Conservation (phyloP, 1,284 basidiomycete genomes). For the Somion occarium region DNA sequence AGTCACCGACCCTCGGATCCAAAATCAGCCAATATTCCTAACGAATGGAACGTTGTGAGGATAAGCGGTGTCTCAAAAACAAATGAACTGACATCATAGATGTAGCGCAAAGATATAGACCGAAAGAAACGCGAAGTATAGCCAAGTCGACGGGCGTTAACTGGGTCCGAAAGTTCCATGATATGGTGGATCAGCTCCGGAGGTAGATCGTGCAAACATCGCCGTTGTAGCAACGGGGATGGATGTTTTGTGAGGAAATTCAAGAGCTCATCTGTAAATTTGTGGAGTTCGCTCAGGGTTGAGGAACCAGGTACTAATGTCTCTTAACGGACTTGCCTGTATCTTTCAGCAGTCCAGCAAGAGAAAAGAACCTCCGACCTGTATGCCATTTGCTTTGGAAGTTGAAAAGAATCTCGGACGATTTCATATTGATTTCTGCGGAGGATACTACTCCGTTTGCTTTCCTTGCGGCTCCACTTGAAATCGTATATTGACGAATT, state of each 20-base stretch:
- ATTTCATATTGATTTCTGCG: too few species aligned
- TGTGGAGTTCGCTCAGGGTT: too few species aligned
- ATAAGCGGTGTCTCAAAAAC: not conserved
- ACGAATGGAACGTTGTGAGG: not conserved
- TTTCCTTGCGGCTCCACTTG: too few species aligned
- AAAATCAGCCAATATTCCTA: not conserved
- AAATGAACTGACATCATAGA: conserved; percentile 10
- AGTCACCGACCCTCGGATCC: not conserved
- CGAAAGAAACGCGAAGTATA: conserved; percentile 9
- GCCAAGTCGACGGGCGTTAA: conserved; percentile 8
- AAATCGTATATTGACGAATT: too few species aligned
- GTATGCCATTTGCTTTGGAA: too few species aligned
- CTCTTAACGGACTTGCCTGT: not conserved
- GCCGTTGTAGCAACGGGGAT: conserved; percentile 7
- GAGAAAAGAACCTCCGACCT: too few species aligned
- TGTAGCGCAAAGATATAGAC: conserved; percentile 7
- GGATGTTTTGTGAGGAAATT: not conserved
- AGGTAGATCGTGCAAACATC: conserved; percentile 9
- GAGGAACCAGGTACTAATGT: too few species aligned
- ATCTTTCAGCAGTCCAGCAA: conserved; percentile 1
- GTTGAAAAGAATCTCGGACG: too few species aligned
- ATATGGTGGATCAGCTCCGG: conserved; percentile 12
- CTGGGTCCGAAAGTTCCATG: conserved; percentile 3
- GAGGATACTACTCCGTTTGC: too few species aligned
- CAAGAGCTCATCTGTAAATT: too few species aligned